Conservation (phyloP, 352 stramenopile genomes). For the Globisporangium radiosum region DNA sequence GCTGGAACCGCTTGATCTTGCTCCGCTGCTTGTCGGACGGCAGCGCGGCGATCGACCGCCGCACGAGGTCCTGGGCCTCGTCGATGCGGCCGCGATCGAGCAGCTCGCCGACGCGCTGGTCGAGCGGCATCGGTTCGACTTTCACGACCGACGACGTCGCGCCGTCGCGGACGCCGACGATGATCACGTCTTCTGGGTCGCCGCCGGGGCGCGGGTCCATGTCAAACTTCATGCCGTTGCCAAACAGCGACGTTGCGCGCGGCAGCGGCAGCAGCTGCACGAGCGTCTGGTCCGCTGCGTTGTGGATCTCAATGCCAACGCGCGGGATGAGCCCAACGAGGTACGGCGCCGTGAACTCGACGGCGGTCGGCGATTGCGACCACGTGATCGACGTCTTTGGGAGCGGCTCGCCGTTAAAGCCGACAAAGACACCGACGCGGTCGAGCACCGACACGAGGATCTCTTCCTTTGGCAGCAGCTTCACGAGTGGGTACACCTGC, state of each 20-base stretch:
- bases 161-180: constrained; percentile 66
- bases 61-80: constrained; percentile 77
- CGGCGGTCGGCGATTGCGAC: constrained; percentile 57
- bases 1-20: constrained; percentile 86
- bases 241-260: constrained; percentile 68
- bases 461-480: constrained; percentile 82
- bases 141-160: constrained; percentile 77
- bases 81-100: constrained; percentile 82
- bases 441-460: constrained; percentile 78
- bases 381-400: constrained; percentile 82
- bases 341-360: constrained; percentile 80
- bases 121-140: constrained; percentile 79
- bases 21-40: constrained; percentile 81
- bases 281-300: constrained; percentile 55
- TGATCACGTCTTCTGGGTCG: constrained; percentile 73
- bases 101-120: constrained; percentile 79
- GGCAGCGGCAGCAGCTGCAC: constrained; percentile 71
- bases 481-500: constrained; percentile 64
- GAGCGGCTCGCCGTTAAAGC: constrained; percentile 70
- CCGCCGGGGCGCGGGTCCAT: constrained; percentile 74
- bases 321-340: constrained; percentile 67
- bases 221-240: constrained; percentile 89
- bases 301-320: constrained; percentile 81
- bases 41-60: constrained; percentile 67
- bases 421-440: constrained; percentile 75